Evolutionary conservation across 139 green algal species (phyloP).

Genomic region (Closterium sp.): DNA sequence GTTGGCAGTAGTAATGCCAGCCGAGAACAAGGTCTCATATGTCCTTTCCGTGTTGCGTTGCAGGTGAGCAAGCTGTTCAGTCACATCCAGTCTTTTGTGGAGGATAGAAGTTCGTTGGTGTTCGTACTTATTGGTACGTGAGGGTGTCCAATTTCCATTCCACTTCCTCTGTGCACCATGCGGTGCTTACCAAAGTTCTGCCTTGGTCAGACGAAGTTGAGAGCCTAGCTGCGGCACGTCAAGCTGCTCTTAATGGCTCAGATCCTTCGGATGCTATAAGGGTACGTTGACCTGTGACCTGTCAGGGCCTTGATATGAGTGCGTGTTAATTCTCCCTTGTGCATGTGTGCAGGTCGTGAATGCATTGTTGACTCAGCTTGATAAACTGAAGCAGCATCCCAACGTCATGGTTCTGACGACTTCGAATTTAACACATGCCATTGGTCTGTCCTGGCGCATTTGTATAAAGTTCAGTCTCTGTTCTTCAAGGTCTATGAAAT

Average conservation of each 20-base stretch:
- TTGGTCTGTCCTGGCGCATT: conserved; percentile 17
- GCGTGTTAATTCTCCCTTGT: background rate
- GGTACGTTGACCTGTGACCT: conserved; percentile 1
- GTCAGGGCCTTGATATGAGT: background rate
- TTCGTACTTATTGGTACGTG: conserved; percentile 88
- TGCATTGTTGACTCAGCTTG: conserved; percentile 91
- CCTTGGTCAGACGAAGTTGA: conserved; percentile 65
- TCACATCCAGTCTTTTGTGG: conserved; percentile 80
- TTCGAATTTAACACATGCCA: conserved; percentile 80
- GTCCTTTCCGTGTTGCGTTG: background rate
- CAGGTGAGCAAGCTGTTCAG: conserved; percentile 74
- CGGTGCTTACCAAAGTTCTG: background rate
- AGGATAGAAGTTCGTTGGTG: conserved; percentile 82
- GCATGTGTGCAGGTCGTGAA: conserved; percentile 72
- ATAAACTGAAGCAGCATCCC: conserved; percentile 74
- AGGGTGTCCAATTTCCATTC: background rate
- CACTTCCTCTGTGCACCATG: background rate
- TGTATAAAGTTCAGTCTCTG: background rate
- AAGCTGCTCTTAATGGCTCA: conserved; percentile 65
- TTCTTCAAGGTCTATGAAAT: background rate
- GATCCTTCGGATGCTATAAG: conserved; percentile 90
- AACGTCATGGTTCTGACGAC: conserved; percentile 86
- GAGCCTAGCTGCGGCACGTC: conserved; percentile 76
- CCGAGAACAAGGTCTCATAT: conserved; percentile 1
- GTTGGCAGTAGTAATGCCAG: background rate